These are phyloP conservation scores for Biscogniauxia sp. DNA, from an alignment of 2,329 filamentous ascomycete genomes.

Conservation along the genomic window DNA sequence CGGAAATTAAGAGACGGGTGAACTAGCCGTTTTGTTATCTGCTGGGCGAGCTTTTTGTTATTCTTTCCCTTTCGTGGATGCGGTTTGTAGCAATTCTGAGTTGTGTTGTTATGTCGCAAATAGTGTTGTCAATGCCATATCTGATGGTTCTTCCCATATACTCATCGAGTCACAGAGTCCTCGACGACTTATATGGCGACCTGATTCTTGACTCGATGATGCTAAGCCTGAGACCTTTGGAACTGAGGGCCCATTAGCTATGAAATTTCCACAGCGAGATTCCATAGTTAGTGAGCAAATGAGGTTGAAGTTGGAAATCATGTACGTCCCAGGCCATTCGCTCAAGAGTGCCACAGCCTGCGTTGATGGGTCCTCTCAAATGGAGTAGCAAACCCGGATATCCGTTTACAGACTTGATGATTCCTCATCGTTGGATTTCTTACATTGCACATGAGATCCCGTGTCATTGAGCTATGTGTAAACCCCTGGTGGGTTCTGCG, in stretches of 20 bases:
- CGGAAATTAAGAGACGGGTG: background rate
- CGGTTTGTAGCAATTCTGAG: background rate
- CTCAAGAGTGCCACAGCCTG: background rate
- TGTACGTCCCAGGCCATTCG: background rate
- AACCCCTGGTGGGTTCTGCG: background rate
- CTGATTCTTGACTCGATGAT: background rate
- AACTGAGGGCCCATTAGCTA: background rate
- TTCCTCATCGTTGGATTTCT: background rate
- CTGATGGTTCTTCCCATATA: background rate
- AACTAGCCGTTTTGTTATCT: background rate
- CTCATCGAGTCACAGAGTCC: too few relatives aligned
- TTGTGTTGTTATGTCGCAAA: background rate
- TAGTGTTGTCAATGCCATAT: background rate
- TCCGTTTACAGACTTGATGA: background rate
- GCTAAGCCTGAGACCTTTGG: background rate
- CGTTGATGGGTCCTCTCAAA: background rate
- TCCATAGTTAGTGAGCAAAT: background rate
- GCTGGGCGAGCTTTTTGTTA: background rate
- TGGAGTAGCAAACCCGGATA: background rate
- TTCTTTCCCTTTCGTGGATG: background rate
- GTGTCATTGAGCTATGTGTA: background rate
- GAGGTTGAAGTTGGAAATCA: background rate
- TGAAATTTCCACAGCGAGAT: background rate
- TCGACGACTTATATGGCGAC: background rate
- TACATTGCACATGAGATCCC: background rate